These are phyloP conservation scores for Cryphonectria carpinicola DNA, from an alignment of 2,329 filamentous ascomycete species.

Conservation along the genomic window DNA sequence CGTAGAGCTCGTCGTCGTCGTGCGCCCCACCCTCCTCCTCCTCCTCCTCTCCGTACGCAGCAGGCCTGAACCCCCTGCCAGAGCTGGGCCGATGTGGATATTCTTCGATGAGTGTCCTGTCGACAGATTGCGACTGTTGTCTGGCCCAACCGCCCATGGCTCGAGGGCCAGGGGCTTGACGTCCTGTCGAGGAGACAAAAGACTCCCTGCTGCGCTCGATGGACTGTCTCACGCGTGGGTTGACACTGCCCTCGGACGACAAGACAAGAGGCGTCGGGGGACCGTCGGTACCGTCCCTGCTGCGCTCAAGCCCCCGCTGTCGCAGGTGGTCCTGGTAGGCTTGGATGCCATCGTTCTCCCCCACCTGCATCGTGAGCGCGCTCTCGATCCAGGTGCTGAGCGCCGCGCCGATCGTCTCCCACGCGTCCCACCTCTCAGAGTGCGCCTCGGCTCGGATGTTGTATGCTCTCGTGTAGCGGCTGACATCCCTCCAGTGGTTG, in stretches of 20 bases:
- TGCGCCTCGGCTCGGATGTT: slow-evolving; percentile 26
- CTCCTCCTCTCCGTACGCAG: slow-evolving; percentile 36
- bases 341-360: slow-evolving; percentile 27
- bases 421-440: slow-evolving; percentile 27
- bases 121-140: slow-evolving; percentile 24
- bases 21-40: not conserved
- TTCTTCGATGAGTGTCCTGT: slow-evolving; percentile 27
- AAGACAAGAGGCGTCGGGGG: slow-evolving; percentile 5
- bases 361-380: slow-evolving; percentile 28
- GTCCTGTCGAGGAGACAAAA: slow-evolving; percentile 11
- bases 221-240: slow-evolving; percentile 27
- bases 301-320: slow-evolving; percentile 20
- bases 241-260: slow-evolving; percentile 17
- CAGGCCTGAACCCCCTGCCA: slow-evolving; percentile 7
- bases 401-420: slow-evolving; percentile 27
- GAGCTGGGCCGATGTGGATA: slow-evolving; percentile 15
- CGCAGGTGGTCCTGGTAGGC: slow-evolving; percentile 28
- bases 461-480: slow-evolving; percentile 14
- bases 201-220: slow-evolving; percentile 23
- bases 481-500: slow-evolving; percentile 26
- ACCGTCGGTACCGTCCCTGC: slow-evolving; percentile 5
- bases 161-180: slow-evolving; percentile 4
- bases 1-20: slow-evolving; percentile 32
- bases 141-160: slow-evolving; percentile 9
- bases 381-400: slow-evolving; percentile 49